Base-by-base conservation (phyloP, 2,329 filamentous ascomycete genomes). In the Pestalotiopsis sp. region DNA sequence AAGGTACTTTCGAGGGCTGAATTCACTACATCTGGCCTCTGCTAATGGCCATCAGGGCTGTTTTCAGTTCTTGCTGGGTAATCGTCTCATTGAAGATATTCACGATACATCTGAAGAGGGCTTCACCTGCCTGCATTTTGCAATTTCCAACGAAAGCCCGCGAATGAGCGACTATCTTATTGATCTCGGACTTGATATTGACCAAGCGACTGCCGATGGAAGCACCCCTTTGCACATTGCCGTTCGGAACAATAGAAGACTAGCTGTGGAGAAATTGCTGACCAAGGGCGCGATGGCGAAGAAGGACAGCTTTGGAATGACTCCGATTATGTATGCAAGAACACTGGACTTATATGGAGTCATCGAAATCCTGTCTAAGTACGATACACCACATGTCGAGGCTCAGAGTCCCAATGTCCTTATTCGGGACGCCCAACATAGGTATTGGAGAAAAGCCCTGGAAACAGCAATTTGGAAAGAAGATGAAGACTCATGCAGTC, bases 101-200 rank as follows among this genome's bases (percentile, higher is more conserved):
- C 45, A 52, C 20, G 4, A 2, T 1, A 9, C 7, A 20, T n/a
- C 45, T 20, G 14, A 20, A 23, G n/a, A 52, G 0, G 45, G 45
- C 0, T 23, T 52, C 1, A 9, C n/a, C 3, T 52, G 45, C 6
- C 9, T 52, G 0, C 45, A 52, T 3, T 52, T 52, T 11, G 45
- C 45, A 0, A 5, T n/a, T 2, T 52, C 2, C 3, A 0, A n/a
- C 3, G 1, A 2, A 0, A 52, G 1, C 6, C 6, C 17, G 17
- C 14, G 11, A n/a, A n/a, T 52, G 45, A 6, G 20, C 12, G 45
- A 52, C 17, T 52, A n/a, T 3, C 45, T 52, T 1, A 6, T 52
- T 12, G 45, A 52, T 2, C 45, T 9, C 0, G 45, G 45, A 1
- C 17, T 52, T 1, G 45, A 23, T 20, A 23, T 52, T 9, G 20